Conservation (phyloP, 75 land plant genomes). For the Azolla pinnata region DNA sequence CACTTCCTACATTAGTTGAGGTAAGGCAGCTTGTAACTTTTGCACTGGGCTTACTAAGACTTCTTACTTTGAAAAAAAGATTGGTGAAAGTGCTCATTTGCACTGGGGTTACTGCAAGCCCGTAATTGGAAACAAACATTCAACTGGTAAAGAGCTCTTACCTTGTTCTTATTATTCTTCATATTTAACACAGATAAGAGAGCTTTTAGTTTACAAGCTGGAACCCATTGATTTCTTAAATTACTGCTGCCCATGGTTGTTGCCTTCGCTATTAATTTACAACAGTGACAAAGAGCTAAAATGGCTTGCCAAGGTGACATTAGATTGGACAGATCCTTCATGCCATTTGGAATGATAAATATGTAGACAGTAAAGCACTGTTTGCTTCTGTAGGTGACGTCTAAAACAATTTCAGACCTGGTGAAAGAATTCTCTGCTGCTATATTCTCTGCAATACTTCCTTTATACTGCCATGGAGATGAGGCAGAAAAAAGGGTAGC, state of each 20-base stretch:
- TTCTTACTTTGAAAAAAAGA: background rate
- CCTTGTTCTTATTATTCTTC: background rate
- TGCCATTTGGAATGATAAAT: no score
- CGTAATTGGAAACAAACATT: background rate
- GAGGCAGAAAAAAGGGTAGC: slow-evolving; percentile 42
- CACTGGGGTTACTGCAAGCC: background rate
- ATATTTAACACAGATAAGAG: slow-evolving; percentile 48
- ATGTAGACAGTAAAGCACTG: background rate
- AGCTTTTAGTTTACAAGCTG: slow-evolving; percentile 37
- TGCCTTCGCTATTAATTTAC: slow-evolving; percentile 55
- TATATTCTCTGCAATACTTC: slow-evolving; percentile 61
- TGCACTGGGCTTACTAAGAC: background rate
- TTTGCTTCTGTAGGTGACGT: slow-evolving; percentile 35
- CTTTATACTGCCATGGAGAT: slow-evolving; percentile 49
- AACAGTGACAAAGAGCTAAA: slow-evolving; percentile 39
- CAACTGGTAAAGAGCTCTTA: background rate
- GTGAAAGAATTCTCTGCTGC: slow-evolving; percentile 58
- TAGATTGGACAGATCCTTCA: no score
- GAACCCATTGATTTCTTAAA: slow-evolving; percentile 52
- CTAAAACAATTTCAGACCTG: slow-evolving; percentile 36
- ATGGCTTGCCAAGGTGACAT: slow-evolving; percentile 58
- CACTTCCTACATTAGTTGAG: slow-evolving; percentile 69
- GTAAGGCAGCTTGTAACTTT: slow-evolving; percentile 20
- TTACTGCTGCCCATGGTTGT: slow-evolving; percentile 61
- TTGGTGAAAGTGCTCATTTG: background rate